Base-by-base conservation (phyloP, 75 land plant species). In the Ceratopteris richardii region DNA sequence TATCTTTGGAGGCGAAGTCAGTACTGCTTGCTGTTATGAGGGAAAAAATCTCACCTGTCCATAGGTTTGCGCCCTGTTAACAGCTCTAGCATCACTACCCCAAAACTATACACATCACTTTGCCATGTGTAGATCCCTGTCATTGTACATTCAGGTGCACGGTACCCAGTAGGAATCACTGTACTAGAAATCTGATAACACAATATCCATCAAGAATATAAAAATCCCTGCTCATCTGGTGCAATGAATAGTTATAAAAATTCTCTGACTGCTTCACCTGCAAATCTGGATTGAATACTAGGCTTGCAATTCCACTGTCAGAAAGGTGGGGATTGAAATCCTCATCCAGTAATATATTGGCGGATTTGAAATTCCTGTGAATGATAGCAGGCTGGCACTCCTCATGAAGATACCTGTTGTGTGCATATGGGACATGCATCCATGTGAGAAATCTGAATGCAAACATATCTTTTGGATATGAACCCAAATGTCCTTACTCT, bases 311-410 rank as follows among this genome's bases (percentile, higher is more conserved):
- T 17, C 87, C 96, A 76, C 82, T 83, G 57, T 86, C 87, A 46
- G 84, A 86, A 3, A 86, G 66, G 56, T 68, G 77, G 11, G 75
- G 88, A 55, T 41, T 40, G 9, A 89, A 62, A 30, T 81, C 80
- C 46, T 85, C 85, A 61, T 94, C 85, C 29, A 94, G 72, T 23
- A 94, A 83, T 53, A 94, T 46, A 66, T 86, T 94, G 14, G 73
- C 53, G 60, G 91, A 77, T 58, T 80, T 84, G 56, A 90, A 76
- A 61, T 86, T 80, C 21, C 63, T 54, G 62, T 90, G 96, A 44
- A 86, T 57, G 18, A 86, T 42, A 29, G 79, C 72, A 55, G 86
- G 89, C 52, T 69, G 51, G 58, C 86, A 82, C 24, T 52, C 60
- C 53, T 90, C 96, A 62, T 86, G 96, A 42, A 90, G 66, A 72